phyloP scores from a whole-genome alignment of 2,329 filamentous ascomycete species.

The Aspergillus fischeri region DNA sequence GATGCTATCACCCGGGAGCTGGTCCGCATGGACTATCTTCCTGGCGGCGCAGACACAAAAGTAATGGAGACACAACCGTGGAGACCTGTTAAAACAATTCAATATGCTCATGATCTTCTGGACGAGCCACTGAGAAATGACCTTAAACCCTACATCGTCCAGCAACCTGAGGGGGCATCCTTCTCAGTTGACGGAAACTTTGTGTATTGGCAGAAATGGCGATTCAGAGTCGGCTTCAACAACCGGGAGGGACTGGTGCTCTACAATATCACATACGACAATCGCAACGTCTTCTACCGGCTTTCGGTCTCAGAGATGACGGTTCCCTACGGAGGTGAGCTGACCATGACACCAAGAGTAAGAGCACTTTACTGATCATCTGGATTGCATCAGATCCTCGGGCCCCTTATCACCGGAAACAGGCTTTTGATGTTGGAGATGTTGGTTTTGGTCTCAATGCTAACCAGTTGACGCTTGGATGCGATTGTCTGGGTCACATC shows the following conservation, averaged over 20 bases:
- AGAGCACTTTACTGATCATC: background rate
- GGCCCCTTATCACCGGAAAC: constrained; percentile 65
- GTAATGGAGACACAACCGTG: constrained; percentile 54
- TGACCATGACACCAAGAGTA: background rate
- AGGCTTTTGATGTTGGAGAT: constrained; percentile 67
- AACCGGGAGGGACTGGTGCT: constrained; percentile 63
- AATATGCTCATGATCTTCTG: constrained; percentile 61
- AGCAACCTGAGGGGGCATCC: constrained; percentile 62
- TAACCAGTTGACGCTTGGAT: constrained; percentile 66
- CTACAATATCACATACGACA: constrained; percentile 61
- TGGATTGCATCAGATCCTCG: constrained; percentile 50
- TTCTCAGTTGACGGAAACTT: constrained; percentile 56
- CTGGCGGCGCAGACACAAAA: constrained; percentile 61
- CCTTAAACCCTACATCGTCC: constrained; percentile 60
- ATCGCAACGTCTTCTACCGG: constrained; percentile 63
- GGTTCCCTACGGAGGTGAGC: constrained; percentile 41
- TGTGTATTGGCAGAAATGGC: constrained; percentile 65
- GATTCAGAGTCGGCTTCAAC: constrained; percentile 59
- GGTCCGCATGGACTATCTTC: constrained; percentile 64
- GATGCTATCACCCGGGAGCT: constrained; percentile 60
- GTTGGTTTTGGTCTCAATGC: constrained; percentile 63
- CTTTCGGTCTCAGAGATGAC: constrained; percentile 66
- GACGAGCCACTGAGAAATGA: constrained; percentile 58
- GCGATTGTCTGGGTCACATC: constrained; percentile 67
- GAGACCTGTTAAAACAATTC: constrained; percentile 49